These are phyloP conservation scores for Adiantum capillusveneris DNA, from an alignment of 75 land plant species.

Conservation along the genomic window DNA sequence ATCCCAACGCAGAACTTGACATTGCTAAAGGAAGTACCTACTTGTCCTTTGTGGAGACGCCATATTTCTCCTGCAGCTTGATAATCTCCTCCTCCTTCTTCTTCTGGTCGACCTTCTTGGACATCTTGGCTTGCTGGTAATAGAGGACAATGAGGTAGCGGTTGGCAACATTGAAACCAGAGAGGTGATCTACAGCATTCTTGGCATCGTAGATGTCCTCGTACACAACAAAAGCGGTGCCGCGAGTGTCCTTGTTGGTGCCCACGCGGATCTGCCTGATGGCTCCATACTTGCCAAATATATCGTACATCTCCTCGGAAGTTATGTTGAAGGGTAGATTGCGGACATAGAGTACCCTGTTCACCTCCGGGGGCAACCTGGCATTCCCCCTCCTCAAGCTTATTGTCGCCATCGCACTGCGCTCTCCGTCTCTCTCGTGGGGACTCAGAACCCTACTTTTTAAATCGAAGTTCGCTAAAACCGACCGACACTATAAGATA, in stretches of 20 bases:
- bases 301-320: slow-evolving; percentile 98
- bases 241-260: slow-evolving; percentile 87
- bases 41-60: slow-evolving; percentile 71
- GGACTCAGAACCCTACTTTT: too few species aligned
- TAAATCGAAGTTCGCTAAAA: too few species aligned
- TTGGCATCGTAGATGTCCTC: slow-evolving; percentile 98
- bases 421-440: too few species aligned
- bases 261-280: slow-evolving; percentile 92
- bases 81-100: slow-evolving; percentile 92
- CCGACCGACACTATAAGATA: too few species aligned
- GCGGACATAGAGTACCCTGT: slow-evolving; percentile 85
- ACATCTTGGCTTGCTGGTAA: slow-evolving; percentile 97
- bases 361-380: slow-evolving; percentile 92
- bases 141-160: slow-evolving; percentile 86
- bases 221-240: slow-evolving; percentile 95
- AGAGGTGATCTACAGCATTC: slow-evolving; percentile 93
- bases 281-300: slow-evolving; percentile 97
- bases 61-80: slow-evolving; percentile 86
- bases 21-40: too few species aligned
- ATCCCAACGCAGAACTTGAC: too few species aligned
- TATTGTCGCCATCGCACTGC: slow-evolving; percentile 64
- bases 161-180: slow-evolving; percentile 98
- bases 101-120: slow-evolving; percentile 81
- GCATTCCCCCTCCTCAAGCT: slow-evolving; percentile 82
- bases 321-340: slow-evolving; percentile 96